Percentiles rank a stretch among this genome's conserved stretches.
phyloP scores from a whole-genome alignment of 306 rosid species.

The Glycine tomentella region DNA sequence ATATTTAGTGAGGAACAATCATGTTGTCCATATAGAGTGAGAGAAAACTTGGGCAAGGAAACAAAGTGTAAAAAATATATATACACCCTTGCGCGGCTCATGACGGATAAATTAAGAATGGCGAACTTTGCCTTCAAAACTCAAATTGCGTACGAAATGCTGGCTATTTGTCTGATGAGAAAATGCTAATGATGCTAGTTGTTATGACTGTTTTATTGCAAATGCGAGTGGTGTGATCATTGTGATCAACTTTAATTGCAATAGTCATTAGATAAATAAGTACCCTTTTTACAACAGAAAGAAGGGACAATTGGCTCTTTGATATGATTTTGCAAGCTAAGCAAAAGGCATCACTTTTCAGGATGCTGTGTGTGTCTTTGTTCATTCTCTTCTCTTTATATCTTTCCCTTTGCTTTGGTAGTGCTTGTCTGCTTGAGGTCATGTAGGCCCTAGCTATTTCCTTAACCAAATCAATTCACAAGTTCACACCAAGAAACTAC shows the following conservation, averaged over 20 bases:
- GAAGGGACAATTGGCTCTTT: constrained; percentile 25
- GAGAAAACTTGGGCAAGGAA: constrained; percentile 15
- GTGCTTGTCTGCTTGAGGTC: constrained; percentile 3
- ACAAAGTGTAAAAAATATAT: not conserved
- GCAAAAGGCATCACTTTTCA: constrained; percentile 47
- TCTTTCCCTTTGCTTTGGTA: constrained; percentile 27
- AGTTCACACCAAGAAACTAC: constrained; percentile 12
- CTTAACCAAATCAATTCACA: constrained; percentile 19
- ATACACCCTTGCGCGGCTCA: not conserved
- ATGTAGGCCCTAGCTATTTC: constrained; percentile 35
- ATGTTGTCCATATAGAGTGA: constrained; percentile 31
- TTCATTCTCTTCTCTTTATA: constrained; percentile 42
- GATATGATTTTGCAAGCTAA: constrained; percentile 48
- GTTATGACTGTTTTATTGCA: constrained; percentile 38
- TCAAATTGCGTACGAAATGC: no score
- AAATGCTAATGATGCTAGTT: constrained; percentile 41
- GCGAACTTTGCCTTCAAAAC: no score
- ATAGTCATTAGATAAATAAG: constrained; percentile 37
- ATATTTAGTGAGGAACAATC: constrained; percentile 30
- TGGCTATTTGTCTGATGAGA: constrained; percentile 34
- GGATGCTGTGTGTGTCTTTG: constrained; percentile 49
- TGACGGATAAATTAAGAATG: no score
- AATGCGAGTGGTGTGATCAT: constrained; percentile 25
- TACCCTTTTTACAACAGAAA: constrained; percentile 21
- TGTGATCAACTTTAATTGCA: constrained; percentile 24